Evolutionary conservation across 2,329 filamentous ascomycete genomes (phyloP).

Genomic region (Diaporthe velutina): DNA sequence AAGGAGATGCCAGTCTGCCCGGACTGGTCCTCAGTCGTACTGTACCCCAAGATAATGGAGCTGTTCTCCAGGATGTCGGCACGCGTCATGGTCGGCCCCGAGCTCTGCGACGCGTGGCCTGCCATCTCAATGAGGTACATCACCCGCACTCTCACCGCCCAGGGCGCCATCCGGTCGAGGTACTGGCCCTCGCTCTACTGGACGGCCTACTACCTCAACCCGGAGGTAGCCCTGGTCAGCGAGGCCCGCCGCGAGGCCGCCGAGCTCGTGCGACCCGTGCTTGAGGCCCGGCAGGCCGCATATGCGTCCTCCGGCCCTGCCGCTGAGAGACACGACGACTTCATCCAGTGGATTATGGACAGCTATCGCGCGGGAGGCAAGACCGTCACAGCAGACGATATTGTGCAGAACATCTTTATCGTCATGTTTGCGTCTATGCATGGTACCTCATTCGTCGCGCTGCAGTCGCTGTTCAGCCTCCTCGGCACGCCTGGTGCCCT

Average conservation of each 20-base stretch:
- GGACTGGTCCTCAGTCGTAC: conserved; percentile 13
- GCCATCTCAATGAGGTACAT: conserved; percentile 41
- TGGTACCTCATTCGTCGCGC: conserved; percentile 10
- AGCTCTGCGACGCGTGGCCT: conserved; percentile 41
- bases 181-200: conserved; percentile 42
- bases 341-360: conserved; percentile 43
- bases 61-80: conserved; percentile 40
- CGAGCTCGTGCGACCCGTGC: conserved; percentile 40
- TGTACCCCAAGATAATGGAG: conserved; percentile 27
- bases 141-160: conserved; percentile 39
- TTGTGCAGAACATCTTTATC: conserved; percentile 42
- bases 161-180: conserved; percentile 38
- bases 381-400: conserved; percentile 36
- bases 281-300: conserved; percentile 39
- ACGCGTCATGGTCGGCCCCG: conserved; percentile 42
- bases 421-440: conserved; percentile 43
- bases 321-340: conserved; percentile 40
- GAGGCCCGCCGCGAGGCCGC: conserved; percentile 37
- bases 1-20: neutral
- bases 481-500: conserved; percentile 38
- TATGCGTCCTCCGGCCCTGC: neutral
- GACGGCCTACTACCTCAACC: conserved; percentile 42
- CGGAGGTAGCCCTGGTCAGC: conserved; percentile 35
- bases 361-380: conserved; percentile 41
- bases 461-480: conserved; percentile 30